Percentiles rank a stretch among this genome's conserved stretches.
These are phyloP conservation scores for Paramecium primaurelia DNA, from an alignment of 73 alveolate genomes.

Conservation along the genomic window DNA sequence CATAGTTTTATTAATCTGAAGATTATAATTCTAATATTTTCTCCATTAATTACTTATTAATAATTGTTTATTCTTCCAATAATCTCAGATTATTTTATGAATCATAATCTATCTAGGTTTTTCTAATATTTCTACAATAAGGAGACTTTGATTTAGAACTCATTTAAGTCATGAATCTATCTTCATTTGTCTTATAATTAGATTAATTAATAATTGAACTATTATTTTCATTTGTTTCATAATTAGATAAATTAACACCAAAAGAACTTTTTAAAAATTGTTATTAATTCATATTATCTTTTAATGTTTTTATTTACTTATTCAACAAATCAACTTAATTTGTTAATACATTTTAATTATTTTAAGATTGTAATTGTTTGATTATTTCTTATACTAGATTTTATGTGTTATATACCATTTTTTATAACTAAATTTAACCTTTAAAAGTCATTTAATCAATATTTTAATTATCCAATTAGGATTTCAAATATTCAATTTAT, in stretches of 20 bases:
- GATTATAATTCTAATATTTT: neutral
- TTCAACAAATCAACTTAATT: neutral
- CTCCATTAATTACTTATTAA: neutral
- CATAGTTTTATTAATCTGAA: neutral
- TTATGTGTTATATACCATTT: neutral
- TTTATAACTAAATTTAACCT: neutral
- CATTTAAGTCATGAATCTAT: neutral
- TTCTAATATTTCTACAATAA: neutral
- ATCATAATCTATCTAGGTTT: neutral
- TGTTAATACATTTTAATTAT: neutral
- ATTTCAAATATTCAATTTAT: neutral
- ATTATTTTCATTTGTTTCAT: neutral
- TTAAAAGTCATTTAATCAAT: neutral
- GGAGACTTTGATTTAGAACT: constrained; percentile 50
- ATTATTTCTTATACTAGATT: neutral
- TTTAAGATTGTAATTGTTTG: neutral
- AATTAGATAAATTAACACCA: neutral
- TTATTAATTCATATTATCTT: neutral
- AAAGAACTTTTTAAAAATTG: neutral
- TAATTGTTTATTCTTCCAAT: neutral
- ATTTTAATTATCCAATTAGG: neutral
- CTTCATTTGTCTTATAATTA: constrained; percentile 21
- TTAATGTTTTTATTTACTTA: neutral
- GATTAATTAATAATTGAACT: neutral
- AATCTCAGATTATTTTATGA: neutral